Evolutionary conservation across 495 filamentous ascomycete genomes (phyloP).

Genomic region (Aspergillus diversus): DNA sequence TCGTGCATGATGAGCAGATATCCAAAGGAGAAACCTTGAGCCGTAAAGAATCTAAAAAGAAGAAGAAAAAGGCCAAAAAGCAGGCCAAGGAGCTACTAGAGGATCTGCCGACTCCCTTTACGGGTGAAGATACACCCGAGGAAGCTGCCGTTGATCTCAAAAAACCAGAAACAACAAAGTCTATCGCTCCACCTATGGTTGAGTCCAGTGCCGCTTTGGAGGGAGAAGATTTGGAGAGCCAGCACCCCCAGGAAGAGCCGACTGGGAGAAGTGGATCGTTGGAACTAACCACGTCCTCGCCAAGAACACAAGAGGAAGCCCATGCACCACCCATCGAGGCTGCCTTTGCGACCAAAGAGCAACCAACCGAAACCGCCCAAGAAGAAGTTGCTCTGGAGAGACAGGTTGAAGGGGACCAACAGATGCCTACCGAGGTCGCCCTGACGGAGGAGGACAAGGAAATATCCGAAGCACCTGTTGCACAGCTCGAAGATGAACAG

Average conservation of each 20-base stretch:
- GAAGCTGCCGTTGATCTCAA: not conserved
- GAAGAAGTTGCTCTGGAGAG: no score
- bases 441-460: not conserved
- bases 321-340: no score
- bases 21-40: not conserved
- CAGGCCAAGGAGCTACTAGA: slow-evolving; percentile 24
- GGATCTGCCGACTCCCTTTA: slow-evolving; percentile 6
- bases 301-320: no score
- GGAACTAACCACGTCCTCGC: not conserved
- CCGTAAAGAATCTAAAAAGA: slow-evolving; percentile 35
- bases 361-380: no score
- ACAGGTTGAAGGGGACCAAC: not conserved
- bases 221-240: not conserved
- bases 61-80: slow-evolving; percentile 34
- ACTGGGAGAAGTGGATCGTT: not conserved
- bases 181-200: not conserved
- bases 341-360: no score
- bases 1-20: slow-evolving; percentile 22
- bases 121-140: slow-evolving; percentile 9
- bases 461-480: slow-evolving; percentile 1
- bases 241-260: not conserved
- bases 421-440: not conserved
- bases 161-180: not conserved
- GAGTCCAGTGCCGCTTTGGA: not conserved
- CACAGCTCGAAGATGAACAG: slow-evolving; percentile 9